Evolutionary conservation across 176 grass and related monocot genomes (phyloP).

Genomic region (Oryza brachyantha): DNA sequence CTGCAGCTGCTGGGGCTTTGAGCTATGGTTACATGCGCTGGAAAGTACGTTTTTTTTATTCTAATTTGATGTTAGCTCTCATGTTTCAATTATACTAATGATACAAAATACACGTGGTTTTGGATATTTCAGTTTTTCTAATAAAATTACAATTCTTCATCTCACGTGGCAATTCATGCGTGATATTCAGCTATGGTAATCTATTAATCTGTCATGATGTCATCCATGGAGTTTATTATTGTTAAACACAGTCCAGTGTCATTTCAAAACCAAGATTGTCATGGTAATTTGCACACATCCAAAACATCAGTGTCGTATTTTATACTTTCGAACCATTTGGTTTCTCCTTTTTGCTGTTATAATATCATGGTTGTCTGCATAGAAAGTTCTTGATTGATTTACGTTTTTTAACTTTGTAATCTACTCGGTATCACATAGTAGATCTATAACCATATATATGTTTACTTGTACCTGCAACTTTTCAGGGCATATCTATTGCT

Average conservation of each 20-base stretch:
- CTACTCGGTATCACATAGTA: neutral
- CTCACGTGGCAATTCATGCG: neutral
- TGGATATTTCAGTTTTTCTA: neutral
- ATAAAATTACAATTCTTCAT: neutral
- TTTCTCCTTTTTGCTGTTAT: neutral
- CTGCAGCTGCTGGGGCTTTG: slow-evolving; percentile 59
- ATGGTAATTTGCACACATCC: neutral
- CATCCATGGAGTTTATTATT: neutral
- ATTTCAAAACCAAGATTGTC: neutral
- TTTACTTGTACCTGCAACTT: neutral
- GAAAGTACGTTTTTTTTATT: slow-evolving; percentile 59
- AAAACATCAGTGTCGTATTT: neutral
- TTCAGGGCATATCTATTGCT: slow-evolving; percentile 70
- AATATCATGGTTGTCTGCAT: neutral
- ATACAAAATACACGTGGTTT: neutral
- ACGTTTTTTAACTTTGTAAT: neutral
- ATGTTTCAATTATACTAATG: neutral
- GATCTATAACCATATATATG: neutral
- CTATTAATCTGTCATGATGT: neutral
- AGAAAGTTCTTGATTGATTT: neutral
- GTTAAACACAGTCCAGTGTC: neutral
- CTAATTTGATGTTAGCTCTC: slow-evolving; percentile 8
- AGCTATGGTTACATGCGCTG: slow-evolving; percentile 90
- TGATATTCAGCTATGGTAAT: neutral
- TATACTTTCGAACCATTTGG: neutral